Conservation (phyloP, 2,329 filamentous ascomycete genomes). For the Fusarium burgessii region DNA sequence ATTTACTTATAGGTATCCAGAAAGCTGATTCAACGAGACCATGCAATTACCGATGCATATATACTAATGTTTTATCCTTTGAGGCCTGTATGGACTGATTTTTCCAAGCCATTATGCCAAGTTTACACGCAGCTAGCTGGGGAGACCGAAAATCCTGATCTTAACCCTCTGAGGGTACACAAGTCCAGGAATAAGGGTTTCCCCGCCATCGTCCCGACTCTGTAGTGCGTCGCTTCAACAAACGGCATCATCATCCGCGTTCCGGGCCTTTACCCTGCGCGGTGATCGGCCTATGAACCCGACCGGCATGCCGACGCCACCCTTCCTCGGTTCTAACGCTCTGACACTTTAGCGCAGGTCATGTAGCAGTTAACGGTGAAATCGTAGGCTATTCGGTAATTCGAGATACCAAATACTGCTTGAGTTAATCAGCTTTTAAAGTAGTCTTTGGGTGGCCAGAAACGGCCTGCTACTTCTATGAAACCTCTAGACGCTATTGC, state of each 20-base stretch:
- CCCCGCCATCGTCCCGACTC: neutral
- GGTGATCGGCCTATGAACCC: neutral
- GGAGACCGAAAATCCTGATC: neutral
- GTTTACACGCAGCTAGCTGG: neutral
- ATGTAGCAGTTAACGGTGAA: neutral
- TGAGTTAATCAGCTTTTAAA: neutral
- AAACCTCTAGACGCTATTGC: neutral
- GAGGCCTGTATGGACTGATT: neutral
- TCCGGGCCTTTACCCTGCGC: neutral
- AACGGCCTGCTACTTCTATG: neutral
- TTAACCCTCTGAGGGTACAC: neutral
- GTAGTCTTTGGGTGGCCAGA: neutral
- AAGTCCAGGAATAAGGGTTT: neutral
- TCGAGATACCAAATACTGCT: neutral
- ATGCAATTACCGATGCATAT: neutral
- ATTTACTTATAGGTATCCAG: neutral
- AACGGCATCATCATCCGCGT: neutral
- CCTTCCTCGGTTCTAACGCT: neutral
- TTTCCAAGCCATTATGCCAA: neutral
- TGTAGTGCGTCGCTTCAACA: neutral
- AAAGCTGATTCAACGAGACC: neutral
- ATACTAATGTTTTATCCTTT: neutral
- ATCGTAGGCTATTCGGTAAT: neutral
- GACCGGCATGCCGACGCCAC: neutral
- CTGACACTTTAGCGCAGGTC: neutral